phyloP scores from a whole-genome alignment of 78 protist species.

The Emiliania huxleyi region DNA sequence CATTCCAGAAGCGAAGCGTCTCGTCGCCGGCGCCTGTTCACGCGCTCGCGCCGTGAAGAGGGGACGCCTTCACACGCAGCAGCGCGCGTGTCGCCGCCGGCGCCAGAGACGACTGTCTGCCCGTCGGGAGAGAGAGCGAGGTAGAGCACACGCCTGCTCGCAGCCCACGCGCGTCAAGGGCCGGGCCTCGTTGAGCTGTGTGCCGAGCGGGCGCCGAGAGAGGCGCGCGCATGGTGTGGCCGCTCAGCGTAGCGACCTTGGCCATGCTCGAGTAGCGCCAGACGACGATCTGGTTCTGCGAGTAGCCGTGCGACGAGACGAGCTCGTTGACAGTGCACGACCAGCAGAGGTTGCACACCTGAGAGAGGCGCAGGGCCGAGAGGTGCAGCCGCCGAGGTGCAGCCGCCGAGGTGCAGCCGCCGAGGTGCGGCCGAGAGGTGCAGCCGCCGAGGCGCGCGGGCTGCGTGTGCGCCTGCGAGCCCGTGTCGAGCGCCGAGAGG shows the following conservation, averaged over 20 bases:
- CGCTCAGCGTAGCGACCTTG: constrained; percentile 37
- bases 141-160: neutral
- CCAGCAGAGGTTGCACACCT: constrained; percentile 65
- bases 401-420: neutral
- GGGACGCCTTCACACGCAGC: neutral
- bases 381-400: neutral
- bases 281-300: constrained; percentile 39
- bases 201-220: constrained; percentile 6
- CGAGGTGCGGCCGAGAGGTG: too few relatives aligned
- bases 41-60: constrained; percentile 31
- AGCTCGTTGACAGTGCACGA: constrained; percentile 48
- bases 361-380: neutral
- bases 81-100: constrained; percentile 49
- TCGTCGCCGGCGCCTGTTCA: constrained; percentile 69
- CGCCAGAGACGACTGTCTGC: constrained; percentile 54
- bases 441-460: too few relatives aligned
- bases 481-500: constrained; percentile 46
- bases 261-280: neutral
- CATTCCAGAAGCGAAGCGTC: constrained; percentile 66
- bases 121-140: constrained; percentile 60
- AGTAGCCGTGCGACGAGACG: constrained; percentile 64
- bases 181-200: neutral
- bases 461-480: too few relatives aligned
- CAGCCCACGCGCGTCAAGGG: neutral
- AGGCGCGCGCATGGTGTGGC: constrained; percentile 67